Conservation (phyloP, 352 stramenopile species). For the Elongisporangium senticosum region DNA sequence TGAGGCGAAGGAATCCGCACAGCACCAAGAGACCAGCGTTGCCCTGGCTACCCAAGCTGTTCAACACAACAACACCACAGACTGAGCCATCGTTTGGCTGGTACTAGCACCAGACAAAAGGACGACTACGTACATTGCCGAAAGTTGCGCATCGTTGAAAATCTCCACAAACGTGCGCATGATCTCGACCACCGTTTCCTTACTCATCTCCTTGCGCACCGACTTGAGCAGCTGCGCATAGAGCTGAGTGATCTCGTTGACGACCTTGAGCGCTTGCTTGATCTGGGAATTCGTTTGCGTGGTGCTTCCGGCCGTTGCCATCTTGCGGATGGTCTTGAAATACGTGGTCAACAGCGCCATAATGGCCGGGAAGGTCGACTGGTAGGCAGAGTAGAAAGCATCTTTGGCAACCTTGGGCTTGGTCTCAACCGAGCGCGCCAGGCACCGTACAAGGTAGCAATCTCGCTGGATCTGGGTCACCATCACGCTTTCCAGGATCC, state of each 20-base stretch:
- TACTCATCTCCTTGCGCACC: slow-evolving; percentile 80
- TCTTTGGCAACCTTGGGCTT: slow-evolving; percentile 78
- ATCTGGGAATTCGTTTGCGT: slow-evolving; percentile 34
- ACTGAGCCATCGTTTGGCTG: background rate
- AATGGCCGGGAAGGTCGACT: slow-evolving; percentile 50
- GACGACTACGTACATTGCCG: slow-evolving; percentile 37
- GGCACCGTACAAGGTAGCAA: slow-evolving; percentile 59
- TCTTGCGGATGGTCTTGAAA: slow-evolving; percentile 58
- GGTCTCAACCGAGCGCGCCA: slow-evolving; percentile 60
- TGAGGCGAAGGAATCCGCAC: slow-evolving; percentile 70
- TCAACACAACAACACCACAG: background rate
- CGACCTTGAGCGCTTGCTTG: slow-evolving; percentile 61
- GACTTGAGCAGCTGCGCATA: slow-evolving; percentile 77
- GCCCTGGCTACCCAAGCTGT: slow-evolving; percentile 55
- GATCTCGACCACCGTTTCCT: slow-evolving; percentile 58
- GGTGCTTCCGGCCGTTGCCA: slow-evolving; percentile 13
- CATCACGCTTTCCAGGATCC: slow-evolving; percentile 58
- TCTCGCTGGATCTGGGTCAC: slow-evolving; percentile 64
- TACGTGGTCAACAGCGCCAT: slow-evolving; percentile 66
- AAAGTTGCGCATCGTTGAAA: slow-evolving; percentile 72
- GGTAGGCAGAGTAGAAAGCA: slow-evolving; percentile 59
- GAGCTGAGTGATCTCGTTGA: slow-evolving; percentile 75
- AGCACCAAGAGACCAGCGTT: slow-evolving; percentile 63
- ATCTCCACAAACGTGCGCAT: slow-evolving; percentile 79
- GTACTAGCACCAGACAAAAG: background rate